Evolutionary conservation across 2,329 filamentous ascomycete species (phyloP), one percentile per base, ranked within the genome.

Genomic region (Raffaelea deltoideospora): DNA sequence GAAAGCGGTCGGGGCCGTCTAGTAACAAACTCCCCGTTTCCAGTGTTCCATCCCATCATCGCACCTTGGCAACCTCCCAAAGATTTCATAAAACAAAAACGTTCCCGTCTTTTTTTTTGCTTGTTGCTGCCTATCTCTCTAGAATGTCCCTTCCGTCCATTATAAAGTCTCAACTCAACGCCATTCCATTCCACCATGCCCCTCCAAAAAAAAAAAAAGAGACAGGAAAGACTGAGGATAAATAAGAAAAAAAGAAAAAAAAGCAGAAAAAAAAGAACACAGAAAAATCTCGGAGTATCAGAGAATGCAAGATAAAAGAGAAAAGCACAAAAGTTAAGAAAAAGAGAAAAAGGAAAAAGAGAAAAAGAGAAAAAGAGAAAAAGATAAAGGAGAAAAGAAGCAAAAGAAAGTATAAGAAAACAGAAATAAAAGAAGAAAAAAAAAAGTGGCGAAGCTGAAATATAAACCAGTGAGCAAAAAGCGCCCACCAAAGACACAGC

Each of bases 261-360:
- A 38, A 40, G n/a, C 26, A 41, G 34, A 30, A 34, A 34, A 33
- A 32, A 33, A 31, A 35, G 26, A 42, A 32, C 23, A 38, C 22
- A 35, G 35, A 38, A 33, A 40, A 31, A 37, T n/a, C 22, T 29
- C 31, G 28, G 31, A 27, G 22, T 31, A 14, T 20, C 26, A 32
- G 21, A 34, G 29, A 18, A 34, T 24, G 24, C 19, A 33, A 22
- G 28, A 37, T 28, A 17, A 33, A 15, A 14, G 9, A 15, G 18
- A 33, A 14, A 26, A 35, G 22, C 17, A 17, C 27, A 37, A 20
- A 7, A 33, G 4, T 2, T 29, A 26, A 17, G 11, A 15, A 39
- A 18, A 17, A 10, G 17, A 33, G 31, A 20, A 35, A 20, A 27
- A 21, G 31, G 23, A 32, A n/a, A 22, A n/a, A 31, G 4, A 32